Evolutionary conservation across 2,329 filamentous ascomycete genomes (phyloP), one percentile per base, ranked within the genome.

Genomic region (Diplocarpon rosae): DNA sequence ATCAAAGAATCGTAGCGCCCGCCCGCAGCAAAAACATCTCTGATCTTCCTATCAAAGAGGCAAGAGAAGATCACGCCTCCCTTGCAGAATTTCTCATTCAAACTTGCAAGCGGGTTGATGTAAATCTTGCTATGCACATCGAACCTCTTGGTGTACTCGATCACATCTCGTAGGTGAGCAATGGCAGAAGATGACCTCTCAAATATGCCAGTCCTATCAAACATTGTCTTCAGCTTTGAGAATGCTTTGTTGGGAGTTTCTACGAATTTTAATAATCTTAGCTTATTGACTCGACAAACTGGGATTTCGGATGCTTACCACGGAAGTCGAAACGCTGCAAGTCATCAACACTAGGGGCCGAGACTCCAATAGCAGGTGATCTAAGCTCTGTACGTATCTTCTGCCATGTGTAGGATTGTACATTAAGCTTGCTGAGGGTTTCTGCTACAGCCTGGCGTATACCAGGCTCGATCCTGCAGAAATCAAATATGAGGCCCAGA

Each of bases 1-100:
- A 98, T 90, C 15, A 98, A 68, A 38, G 79, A 78, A 61, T 98
- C 93, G 61, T 98, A 98, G 39, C 92, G 78, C 2, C 92, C 92
- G 40, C 93, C 92, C 28, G 89, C 92, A 5, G 90, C 92, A 58
- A 96, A 87, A 0, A 96, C 85, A 54, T 92, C 83, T 55, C 76
- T 80, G 49, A 82, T 76, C 61, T 87, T 93, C 50, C 76, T 80
- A 61, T 96, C 90, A 52, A 89, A 87, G 2, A 95, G 67, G 57
- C 88, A 95, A 49, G 93, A 85, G 61, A 98, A 96, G 35, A 96
- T 69, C 24, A 96, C 71, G 7, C 89, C 89, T 1, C 84, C 83
- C 14, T 76, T 70, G 63, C 92, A 98, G 61, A 96, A 95, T 45
- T 82, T 84, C 59, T 95, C 89, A 58, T 94, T 94, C 58, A 93